These are phyloP conservation scores for Botrytis fabae DNA, from an alignment of 2,329 filamentous ascomycete genomes.

Conservation along the genomic window DNA sequence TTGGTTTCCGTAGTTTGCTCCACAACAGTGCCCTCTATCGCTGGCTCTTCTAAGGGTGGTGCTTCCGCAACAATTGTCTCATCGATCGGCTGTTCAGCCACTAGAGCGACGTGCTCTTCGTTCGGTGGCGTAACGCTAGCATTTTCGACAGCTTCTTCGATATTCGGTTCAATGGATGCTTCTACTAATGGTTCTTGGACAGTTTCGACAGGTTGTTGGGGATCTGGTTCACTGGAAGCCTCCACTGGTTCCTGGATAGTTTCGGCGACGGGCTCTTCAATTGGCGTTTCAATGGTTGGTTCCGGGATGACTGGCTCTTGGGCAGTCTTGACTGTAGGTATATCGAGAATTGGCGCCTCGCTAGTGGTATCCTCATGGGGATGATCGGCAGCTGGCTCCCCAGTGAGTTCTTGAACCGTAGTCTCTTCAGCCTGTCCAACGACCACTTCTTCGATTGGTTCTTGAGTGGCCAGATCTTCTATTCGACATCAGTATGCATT, in stretches of 20 bases:
- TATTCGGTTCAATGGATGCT: not conserved
- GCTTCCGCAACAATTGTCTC: not conserved
- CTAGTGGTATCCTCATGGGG: not conserved
- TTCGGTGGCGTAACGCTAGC: not conserved
- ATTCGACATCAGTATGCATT: not conserved
- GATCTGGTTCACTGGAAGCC: not conserved
- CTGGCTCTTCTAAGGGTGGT: not conserved
- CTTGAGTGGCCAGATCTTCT: not conserved
- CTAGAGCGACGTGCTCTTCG: not conserved
- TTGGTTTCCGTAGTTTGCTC: not conserved
- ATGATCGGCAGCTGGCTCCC: not conserved
- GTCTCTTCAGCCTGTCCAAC: slow-evolving; percentile 4
- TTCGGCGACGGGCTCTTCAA: not conserved
- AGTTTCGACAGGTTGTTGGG: not conserved
- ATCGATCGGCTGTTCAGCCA: not conserved
- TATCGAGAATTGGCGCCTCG: not conserved
- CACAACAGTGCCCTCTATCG: not conserved
- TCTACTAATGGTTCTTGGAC: not conserved
- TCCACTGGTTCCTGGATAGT: not conserved
- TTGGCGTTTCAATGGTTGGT: not conserved
- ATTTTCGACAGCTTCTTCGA: not conserved
- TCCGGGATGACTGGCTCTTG: not conserved
- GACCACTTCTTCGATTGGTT: not conserved
- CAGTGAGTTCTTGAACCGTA: not conserved
- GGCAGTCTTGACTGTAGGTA: not conserved